Evolutionary conservation across 257 asterid genomes (phyloP), one percentile per base, ranked within the genome.

Genomic region (Solanum medicagineum): DNA sequence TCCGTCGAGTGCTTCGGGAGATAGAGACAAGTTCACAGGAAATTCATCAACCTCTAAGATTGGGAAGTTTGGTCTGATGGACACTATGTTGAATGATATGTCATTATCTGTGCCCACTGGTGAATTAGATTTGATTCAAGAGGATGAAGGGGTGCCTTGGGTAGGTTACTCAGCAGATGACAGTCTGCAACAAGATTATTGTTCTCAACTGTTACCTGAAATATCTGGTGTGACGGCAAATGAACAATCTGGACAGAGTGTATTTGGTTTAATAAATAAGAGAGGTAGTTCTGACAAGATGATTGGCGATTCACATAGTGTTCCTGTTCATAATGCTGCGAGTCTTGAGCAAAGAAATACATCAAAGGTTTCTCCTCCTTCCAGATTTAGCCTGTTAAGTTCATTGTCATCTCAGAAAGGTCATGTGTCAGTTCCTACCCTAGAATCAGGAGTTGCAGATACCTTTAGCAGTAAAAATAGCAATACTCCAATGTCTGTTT

Each of bases 91-190:
- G 89, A 77, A 90, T 83, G 94, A 93, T 86, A 87, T 89, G 85
- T 81, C 90, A 1, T 90, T 93, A 2, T 89, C 91, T 17, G 94
- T 94, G 63, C 94, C 96, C 11, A 87, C 95, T 1, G 87, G 85
- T 47, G 95, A 91, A 65, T 24, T 91, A 83, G 92, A 90, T 91
- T 87, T 93, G 68, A 85, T 83, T 85, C 96, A 89, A 60, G 97
- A 92, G 47, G 97, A 93, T 85, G 99, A 96, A 29, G 90, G 93
- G 87, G 92, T 20, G 54, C 97, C 95, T 42, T 95, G 98, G 99
- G 89, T 96, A 60, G 88, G 90, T 89, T 90, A 89, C 87, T 85
- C 93, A 19, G 45, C 88, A 5, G 94, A 89, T 29, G 94, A 91
- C 85, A 80, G 85, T 75, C 87, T 93, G 26, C 91, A 86, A 20